Conservation (phyloP, 2,329 filamentous ascomycete genomes). For the Alternaria postmessia region DNA sequence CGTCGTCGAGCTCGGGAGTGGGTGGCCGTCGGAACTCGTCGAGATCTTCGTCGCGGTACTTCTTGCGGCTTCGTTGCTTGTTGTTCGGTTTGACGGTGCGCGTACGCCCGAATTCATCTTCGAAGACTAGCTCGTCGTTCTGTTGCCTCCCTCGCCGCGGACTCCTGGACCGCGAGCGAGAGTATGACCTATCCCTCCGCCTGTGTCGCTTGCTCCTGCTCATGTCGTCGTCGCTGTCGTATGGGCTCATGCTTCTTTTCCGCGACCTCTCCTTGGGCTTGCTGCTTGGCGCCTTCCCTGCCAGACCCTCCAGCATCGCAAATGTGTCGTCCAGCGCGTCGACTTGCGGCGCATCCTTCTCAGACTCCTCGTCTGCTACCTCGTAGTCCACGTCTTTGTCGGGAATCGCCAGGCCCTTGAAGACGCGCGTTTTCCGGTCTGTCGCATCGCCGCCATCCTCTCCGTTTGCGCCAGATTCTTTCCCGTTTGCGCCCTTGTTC, state of each 20-base stretch:
- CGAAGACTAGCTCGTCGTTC: conserved; percentile 62
- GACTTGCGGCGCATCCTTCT: conserved; percentile 53
- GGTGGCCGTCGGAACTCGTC: conserved; percentile 72
- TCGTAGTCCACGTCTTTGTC: conserved; percentile 70
- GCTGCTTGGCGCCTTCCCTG: conserved; percentile 55
- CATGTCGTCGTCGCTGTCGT: conserved; percentile 54
- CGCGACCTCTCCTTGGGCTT: conserved; percentile 58
- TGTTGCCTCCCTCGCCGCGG: conserved; percentile 56
- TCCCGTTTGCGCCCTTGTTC: conserved; percentile 53
- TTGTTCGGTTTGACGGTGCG: conserved; percentile 52
- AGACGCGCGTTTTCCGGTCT: conserved; percentile 83
- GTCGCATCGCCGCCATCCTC: conserved; percentile 62
- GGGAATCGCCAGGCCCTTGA: conserved; percentile 86
- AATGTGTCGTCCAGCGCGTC: conserved; percentile 92
- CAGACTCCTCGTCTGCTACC: conserved; percentile 57
- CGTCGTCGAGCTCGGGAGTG: conserved; percentile 78
- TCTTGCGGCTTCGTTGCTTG: conserved; percentile 52
- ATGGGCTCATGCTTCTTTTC: conserved; percentile 69
- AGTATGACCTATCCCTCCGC: conserved; percentile 60
- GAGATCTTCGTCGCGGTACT: conserved; percentile 54
- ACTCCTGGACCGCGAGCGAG: conserved; percentile 60
- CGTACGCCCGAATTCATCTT: conserved; percentile 67
- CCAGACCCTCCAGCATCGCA: conserved; percentile 86
- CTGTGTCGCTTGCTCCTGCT: conserved; percentile 55
- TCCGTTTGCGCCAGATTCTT: conserved; percentile 50